phyloP scores from a whole-genome alignment of 441 rosid species.

The Euphorbia celastroides region DNA sequence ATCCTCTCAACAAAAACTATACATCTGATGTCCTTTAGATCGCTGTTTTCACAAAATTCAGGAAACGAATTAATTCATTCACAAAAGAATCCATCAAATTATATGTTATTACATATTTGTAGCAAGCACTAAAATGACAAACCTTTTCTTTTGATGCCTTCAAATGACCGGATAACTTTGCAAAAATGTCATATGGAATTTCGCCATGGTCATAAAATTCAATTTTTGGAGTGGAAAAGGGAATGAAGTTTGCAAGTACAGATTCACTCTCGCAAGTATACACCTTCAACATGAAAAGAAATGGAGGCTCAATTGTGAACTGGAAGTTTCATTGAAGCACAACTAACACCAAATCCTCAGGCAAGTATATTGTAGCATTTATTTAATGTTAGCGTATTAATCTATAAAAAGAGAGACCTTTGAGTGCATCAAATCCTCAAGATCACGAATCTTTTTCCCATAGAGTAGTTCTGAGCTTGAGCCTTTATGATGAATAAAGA shows the following conservation, averaged over 20 bases:
- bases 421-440: conserved; percentile 72
- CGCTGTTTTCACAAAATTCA: too few relatives aligned
- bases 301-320: background rate
- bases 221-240: conserved; percentile 61
- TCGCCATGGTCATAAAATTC: conserved; percentile 37
- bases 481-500: conserved; percentile 31
- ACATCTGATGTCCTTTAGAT: conserved; percentile 81
- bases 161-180: conserved; percentile 26
- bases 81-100: background rate
- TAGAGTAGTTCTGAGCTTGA: conserved; percentile 29
- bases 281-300: conserved; percentile 42
- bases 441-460: conserved; percentile 52
- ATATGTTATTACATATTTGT: conserved; percentile 3
- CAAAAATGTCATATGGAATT: conserved; percentile 27
- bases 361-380: background rate
- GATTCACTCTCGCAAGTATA: conserved; percentile 66
- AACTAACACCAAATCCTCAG: conserved; percentile 6
- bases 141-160: conserved; percentile 45
- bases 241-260: conserved; percentile 50
- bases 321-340: background rate
- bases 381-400: background rate
- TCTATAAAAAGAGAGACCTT: conserved; percentile 43
- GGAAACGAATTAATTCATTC: too few relatives aligned
- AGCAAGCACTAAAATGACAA: conserved; percentile 4
- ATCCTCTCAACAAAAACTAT: conserved; percentile 87